Conservation (phyloP, 345 rosid species). For the Camelina neglecta region DNA sequence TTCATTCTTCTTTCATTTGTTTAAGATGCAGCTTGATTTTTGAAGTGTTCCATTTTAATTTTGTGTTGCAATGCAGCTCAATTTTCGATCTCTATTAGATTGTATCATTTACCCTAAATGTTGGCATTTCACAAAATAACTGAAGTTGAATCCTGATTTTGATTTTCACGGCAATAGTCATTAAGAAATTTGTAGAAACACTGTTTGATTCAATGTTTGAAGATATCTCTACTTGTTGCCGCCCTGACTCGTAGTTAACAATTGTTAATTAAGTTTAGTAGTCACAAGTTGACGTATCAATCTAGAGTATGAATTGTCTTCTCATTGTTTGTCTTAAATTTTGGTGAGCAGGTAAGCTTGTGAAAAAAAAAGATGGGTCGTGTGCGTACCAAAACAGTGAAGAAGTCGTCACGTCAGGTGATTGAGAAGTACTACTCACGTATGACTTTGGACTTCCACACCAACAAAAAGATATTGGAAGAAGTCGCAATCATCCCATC, state of each 20-base stretch:
- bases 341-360: slow-evolving; percentile 15
- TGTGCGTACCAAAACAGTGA: slow-evolving; percentile 85
- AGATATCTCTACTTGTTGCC: not conserved
- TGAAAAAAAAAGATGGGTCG: slow-evolving; percentile 63
- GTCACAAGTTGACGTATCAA: not conserved
- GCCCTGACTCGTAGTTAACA: not conserved
- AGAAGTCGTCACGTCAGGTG: slow-evolving; percentile 85
- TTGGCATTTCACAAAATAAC: too few relatives aligned
- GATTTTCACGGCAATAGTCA: not conserved
- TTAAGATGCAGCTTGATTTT: not conserved
- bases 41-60: too few relatives aligned
- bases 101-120: not conserved
- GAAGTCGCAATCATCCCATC: slow-evolving; percentile 89
- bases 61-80: not conserved
- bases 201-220: not conserved
- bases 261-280: not conserved
- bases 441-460: slow-evolving; percentile 87
- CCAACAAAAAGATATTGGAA: slow-evolving; percentile 85
- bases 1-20: not conserved
- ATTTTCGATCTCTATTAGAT: not conserved
- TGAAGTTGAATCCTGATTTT: not conserved
- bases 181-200: too few relatives aligned
- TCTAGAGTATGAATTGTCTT: not conserved
- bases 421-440: slow-evolving; percentile 84
- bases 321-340: not conserved